Percentiles rank a stretch among this genome's conserved stretches.
These are phyloP conservation scores for Septoria linicola DNA, from an alignment of 2,329 filamentous ascomycete species.

Conservation along the genomic window DNA sequence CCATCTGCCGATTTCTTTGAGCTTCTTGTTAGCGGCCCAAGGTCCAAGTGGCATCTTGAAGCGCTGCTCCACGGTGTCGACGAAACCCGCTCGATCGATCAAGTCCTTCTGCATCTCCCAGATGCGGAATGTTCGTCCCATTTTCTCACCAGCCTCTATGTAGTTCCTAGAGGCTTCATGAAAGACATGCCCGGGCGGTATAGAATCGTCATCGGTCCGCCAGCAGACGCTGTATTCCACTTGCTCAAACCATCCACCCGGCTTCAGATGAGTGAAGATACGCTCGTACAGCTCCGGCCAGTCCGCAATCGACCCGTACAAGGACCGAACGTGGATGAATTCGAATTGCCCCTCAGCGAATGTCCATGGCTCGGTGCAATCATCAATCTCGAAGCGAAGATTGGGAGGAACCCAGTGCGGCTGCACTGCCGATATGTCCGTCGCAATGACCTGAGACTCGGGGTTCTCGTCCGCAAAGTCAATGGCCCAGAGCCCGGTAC, in stretches of 20 bases:
- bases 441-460: slow-evolving; percentile 38
- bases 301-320: slow-evolving; percentile 49
- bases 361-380: slow-evolving; percentile 42
- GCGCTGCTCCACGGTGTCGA: slow-evolving; percentile 21
- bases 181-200: slow-evolving; percentile 37
- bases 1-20: slow-evolving; percentile 41
- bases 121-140: slow-evolving; percentile 9
- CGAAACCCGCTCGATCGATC: slow-evolving; percentile 5
- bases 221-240: slow-evolving; percentile 30
- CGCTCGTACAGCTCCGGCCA: slow-evolving; percentile 34
- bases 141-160: slow-evolving; percentile 10
- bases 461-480: slow-evolving; percentile 36
- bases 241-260: slow-evolving; percentile 17
- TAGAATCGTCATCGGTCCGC: slow-evolving; percentile 28
- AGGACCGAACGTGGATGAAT: slow-evolving; percentile 47
- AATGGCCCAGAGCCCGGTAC: slow-evolving; percentile 45
- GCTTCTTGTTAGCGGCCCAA: slow-evolving; percentile 40
- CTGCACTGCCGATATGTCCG: slow-evolving; percentile 40
- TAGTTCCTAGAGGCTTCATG: neutral
- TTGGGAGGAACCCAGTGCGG: slow-evolving; percentile 36
- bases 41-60: slow-evolving; percentile 40
- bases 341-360: slow-evolving; percentile 43
- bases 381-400: slow-evolving; percentile 47
- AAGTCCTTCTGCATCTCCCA: slow-evolving; percentile 3
- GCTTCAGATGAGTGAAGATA: slow-evolving; percentile 11